phyloP scores from a whole-genome alignment of 2,329 filamentous ascomycete genomes.

The Aspergillus versicolor region DNA sequence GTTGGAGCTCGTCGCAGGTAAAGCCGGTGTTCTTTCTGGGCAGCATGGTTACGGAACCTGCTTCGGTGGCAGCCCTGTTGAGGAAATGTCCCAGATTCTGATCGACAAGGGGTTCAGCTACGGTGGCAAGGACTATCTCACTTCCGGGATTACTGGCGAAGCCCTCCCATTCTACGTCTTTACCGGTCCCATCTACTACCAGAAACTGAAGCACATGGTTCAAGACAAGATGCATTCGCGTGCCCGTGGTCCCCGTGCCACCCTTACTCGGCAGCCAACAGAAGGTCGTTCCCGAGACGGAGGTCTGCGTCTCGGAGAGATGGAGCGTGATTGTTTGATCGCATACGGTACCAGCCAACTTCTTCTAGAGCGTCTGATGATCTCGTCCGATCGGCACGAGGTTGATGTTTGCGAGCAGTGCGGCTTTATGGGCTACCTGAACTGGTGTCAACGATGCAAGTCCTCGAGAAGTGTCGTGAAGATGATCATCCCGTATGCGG shows the following conservation, averaged over 20 bases:
- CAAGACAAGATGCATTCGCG: conserved; percentile 99
- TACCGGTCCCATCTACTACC: conserved; percentile 98
- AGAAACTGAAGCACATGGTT: conserved; percentile 99
- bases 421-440: conserved; percentile 91
- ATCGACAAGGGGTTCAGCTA: conserved; percentile 91
- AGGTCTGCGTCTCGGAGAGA: conserved; percentile 90
- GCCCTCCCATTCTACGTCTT: conserved; percentile 94
- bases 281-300: conserved; percentile 92
- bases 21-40: conserved; percentile 84
- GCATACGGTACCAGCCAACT: conserved; percentile 94
- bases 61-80: conserved; percentile 80
- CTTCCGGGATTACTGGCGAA: conserved; percentile 91
- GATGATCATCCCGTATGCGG: conserved; percentile 97
- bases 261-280: conserved; percentile 91
- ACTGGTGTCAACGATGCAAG: conserved; percentile 92
- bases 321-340: conserved; percentile 98
- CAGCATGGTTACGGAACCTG: conserved; percentile 85
- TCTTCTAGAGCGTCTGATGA: conserved; percentile 89
- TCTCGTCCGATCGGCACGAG: conserved; percentile 83
- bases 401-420: conserved; percentile 94
- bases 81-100: conserved; percentile 84
- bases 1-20: conserved; percentile 90
- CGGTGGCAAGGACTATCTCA: conserved; percentile 96
- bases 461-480: conserved; percentile 79
- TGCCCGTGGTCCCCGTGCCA: conserved; percentile 82